Base-by-base conservation (phyloP, 2,329 filamentous ascomycete species). In the Pseudopithomyces chartarum region DNA sequence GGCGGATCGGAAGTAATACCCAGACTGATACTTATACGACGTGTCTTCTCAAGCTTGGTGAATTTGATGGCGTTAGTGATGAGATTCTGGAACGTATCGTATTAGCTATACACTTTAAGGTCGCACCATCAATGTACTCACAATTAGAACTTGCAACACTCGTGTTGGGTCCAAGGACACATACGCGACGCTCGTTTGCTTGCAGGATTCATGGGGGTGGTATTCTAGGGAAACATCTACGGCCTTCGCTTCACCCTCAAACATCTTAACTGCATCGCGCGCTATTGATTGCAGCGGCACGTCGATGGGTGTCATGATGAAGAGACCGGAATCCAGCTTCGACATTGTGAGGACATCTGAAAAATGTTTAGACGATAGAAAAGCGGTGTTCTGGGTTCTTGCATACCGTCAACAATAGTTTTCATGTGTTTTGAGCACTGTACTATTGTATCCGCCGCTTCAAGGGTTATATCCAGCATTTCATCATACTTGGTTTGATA, bases 51-150 rank as follows among this genome's bases (percentile, higher is more conserved):
- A 32, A 75, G 68, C 17, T 75, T 70, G 1, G 78, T 80, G 55
- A 80, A 80, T 49, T 80, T 80, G 57, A 80, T 78, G 2, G 75
- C 73, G 46, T 79, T 79, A 1, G 78, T 79, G 22, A 80, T 59
- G 0, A 80, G 67, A 19, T 74, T 57, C 58, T 68, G n/a, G n/a
- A n/a, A 26, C 2, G 19, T 8, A 4, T 29, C 26, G 8, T 6
- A 23, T 52, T 15, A 53, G 42, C 15, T 17, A 19, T 29, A 7
- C 3, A 3, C n/a, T 10, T 4, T n/a, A 19, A 29, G 4, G 1
- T 19, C 7, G 17, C 10, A 11, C 3, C 3, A 10, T 7, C 13
- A 29, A 1, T 15, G 6, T n/a, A 45, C 29, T 33, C 17, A 34
- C 33, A 15, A 51, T 49, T 11, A 51, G 60, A 12, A 79, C 70